Evolutionary conservation across 164 flowering plant species (phyloP), one percentile per base, ranked within the genome.

Genomic region (Chimonanthus praecox): DNA sequence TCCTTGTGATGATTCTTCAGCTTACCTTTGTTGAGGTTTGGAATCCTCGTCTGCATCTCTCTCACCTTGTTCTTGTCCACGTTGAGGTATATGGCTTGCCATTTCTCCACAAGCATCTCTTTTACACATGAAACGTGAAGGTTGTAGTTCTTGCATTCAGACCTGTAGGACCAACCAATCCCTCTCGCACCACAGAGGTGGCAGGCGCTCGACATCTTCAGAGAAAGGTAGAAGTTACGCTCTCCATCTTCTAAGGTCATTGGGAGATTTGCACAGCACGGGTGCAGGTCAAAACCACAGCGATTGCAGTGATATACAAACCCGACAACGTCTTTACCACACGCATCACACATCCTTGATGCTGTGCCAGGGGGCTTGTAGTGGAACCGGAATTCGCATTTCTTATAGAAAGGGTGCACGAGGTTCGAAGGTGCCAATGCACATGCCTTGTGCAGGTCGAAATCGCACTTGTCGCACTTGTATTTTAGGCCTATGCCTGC

Each of bases 281-380:
- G 92, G 71, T 89, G 92, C 3, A 89, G 85, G 68, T 89, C 90
- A 48, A 86, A 89, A 2, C 86, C 92, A 45, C 90, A 87, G 2
- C 48, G 6, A 21, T 77, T 71, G 80, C 92, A 89, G 77, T 87
- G 86, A 78, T 85, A 89, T 2, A 85, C 86, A 69, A 86, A 86
- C 11, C 88, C 92, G 4, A 62, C 47, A 8, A 87, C 81, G 21
- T 80, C 87, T 1, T 83, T 77, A 48, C 81, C 44, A 65, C 92
- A 89, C 0, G 88, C 90, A 54, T 89, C 84, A 47, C 92, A 89
- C 7, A 68, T 13, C 67, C 92, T 73, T 67, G 3, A 4, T 5
- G 45, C 74, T 1, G 54, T n/a, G 1, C 92, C 90, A 0, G 90
- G 89, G 5, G 89, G 86, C 0, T 47, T 54, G 44, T 74, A 48